Conservation (phyloP, 2,329 filamentous ascomycete genomes). For the Alternaria angustiovoidea region DNA sequence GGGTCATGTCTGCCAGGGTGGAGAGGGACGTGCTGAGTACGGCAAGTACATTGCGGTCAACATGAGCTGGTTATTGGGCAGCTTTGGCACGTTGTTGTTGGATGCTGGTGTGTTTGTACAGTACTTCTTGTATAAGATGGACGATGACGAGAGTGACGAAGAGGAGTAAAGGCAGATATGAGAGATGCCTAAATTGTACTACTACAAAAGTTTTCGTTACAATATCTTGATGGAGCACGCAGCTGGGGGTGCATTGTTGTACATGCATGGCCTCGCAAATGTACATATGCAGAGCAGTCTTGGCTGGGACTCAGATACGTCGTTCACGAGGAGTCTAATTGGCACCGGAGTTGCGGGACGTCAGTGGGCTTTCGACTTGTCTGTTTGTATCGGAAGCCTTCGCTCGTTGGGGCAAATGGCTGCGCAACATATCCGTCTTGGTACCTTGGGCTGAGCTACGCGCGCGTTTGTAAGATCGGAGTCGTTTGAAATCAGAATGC, state of each 20-base stretch:
- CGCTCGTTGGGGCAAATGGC: not conserved
- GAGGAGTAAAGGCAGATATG: constrained; percentile 27
- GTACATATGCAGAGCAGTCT: not conserved
- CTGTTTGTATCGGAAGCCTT: not conserved
- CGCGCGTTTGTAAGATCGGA: not conserved
- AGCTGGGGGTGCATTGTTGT: no score
- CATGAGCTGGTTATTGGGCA: constrained; percentile 87
- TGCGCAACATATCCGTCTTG: not conserved
- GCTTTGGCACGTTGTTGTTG: constrained; percentile 83
- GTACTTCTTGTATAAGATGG: constrained; percentile 81
- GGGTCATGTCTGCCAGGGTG: constrained; percentile 63
- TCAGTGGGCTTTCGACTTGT: not conserved
- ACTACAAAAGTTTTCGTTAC: not conserved
- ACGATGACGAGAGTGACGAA: constrained; percentile 52
- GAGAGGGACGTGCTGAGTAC: constrained; percentile 74
- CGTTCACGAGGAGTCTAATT: not conserved
- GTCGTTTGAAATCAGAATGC: not conserved
- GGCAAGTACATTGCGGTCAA: constrained; percentile 87
- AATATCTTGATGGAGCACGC: not conserved
- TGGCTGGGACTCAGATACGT: not conserved
- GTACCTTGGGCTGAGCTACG: not conserved
- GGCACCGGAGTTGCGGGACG: not conserved
- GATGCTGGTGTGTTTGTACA: constrained; percentile 89
- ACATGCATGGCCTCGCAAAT: not conserved
- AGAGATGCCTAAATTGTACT: not conserved